Evolutionary conservation across 1,284 basidiomycete species (phyloP), one percentile per base, ranked within the genome.

Genomic region (Apiotrichum sp.): DNA sequence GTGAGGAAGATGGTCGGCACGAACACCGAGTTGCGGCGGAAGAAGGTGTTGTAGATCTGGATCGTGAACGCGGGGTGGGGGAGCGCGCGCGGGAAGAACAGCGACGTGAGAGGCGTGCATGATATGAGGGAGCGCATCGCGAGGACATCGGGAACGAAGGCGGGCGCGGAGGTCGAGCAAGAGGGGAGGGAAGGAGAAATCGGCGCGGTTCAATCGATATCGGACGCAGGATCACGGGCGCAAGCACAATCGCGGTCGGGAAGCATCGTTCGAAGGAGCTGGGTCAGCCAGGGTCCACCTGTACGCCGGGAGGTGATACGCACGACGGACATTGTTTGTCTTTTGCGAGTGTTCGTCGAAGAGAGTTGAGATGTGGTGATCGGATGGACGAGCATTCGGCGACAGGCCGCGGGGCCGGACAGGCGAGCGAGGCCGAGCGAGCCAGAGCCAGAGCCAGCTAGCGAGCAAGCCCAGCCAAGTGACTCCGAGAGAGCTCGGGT

Each of bases 21-120:
- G 77, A 84, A 96, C 60, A 93, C 81, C 72, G 89, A 93, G 84
- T 97, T 97, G 72, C 92, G 88, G 80, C 82, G 87, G 78, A 88
- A 89, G 71, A 97, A 53, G 53, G 84, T 80, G 80, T 86, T 90
- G 80, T 93, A 93, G 77, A 93, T 77, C 39, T 55, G 39, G 53
- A 22, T 22, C 22, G 22, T 22, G 22, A 22, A 22, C 22, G 22
- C 22, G 22, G 22, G 22, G 22, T 22, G 22, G 22, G 22, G 22
- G 22, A 22, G 42, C 33, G 50, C 8, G 13, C 2, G 16, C 8
- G 13, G 42, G 6, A 9, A 10, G 6, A 43, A 29, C 13, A 40
- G 16, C 13, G 16, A 40, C 39, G 16, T 38, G 8, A 38, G 39
- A 40, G 7, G 39, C 39, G 39, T n/a, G 39, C 36, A 38, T 13